Evolutionary conservation across 495 filamentous ascomycete species (phyloP).

Genomic region (Gamarada debralockiae): DNA sequence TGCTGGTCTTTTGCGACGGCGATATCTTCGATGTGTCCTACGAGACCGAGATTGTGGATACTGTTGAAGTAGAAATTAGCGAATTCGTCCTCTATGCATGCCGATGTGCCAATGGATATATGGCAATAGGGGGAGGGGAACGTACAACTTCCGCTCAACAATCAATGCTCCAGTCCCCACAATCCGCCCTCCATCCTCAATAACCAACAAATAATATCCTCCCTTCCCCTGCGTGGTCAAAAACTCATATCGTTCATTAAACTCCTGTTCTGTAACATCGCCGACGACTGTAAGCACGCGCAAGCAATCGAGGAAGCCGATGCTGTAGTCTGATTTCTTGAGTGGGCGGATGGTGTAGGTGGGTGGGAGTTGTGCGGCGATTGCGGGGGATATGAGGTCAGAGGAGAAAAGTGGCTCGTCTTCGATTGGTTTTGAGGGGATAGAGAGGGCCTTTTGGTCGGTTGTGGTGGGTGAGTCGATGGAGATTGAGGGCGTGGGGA

Average conservation of each 20-base stretch:
- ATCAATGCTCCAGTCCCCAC: slow-evolving; percentile 87
- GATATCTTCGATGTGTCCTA: slow-evolving; percentile 99
- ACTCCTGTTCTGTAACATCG: slow-evolving; percentile 71
- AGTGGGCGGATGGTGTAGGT: slow-evolving; percentile 82
- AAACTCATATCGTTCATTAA: slow-evolving; percentile 78
- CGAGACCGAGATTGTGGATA: slow-evolving; percentile 67
- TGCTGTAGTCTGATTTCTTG: slow-evolving; percentile 69
- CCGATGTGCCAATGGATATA: background rate
- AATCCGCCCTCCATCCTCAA: slow-evolving; percentile 68
- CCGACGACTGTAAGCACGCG: slow-evolving; percentile 91
- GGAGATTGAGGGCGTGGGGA: too few species aligned
- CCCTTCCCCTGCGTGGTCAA: slow-evolving; percentile 67
- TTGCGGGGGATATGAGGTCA: slow-evolving; percentile 71
- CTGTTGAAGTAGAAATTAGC: slow-evolving; percentile 32
- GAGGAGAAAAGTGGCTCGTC: slow-evolving; percentile 58
- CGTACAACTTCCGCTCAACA: slow-evolving; percentile 81
- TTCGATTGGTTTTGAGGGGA: too few species aligned
- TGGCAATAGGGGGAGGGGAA: slow-evolving; percentile 7
- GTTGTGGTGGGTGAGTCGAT: too few species aligned
- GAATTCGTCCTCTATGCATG: background rate
- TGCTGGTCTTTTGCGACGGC: slow-evolving; percentile 91
- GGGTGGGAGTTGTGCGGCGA: slow-evolving; percentile 66
- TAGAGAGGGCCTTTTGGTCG: too few species aligned
- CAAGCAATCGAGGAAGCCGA: slow-evolving; percentile 84
- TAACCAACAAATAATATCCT: slow-evolving; percentile 80